Base-by-base conservation (phyloP, 1,284 basidiomycete species). In the Ganoderma resinaceum region DNA sequence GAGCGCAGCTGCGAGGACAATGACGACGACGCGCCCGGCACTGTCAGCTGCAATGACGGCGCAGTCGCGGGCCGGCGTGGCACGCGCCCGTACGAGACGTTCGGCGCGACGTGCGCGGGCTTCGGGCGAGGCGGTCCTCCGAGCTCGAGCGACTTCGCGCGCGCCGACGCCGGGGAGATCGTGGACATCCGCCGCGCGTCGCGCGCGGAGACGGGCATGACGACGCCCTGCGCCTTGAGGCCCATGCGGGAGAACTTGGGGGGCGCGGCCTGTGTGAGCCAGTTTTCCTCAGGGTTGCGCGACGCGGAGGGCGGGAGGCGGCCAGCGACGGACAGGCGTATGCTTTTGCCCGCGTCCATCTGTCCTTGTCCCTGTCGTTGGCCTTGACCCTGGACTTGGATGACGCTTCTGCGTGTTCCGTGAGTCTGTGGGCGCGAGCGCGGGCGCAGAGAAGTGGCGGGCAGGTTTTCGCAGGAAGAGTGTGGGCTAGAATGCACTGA, bases 211-310 rank as follows among this genome's bases (percentile, higher is more conserved):
- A 86, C 74, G 31, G 85, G 86, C 60, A 87, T 76, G 14, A 87
- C 78, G 26, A 86, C 82, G 52, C 77, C 77, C 12, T 80, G 74
- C 3, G 78, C 76, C 12, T 79, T 76, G 9, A 87, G 76, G 11
- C 82, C 79, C 33, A 82, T 75, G 2, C 85, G 78, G 55, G 82
- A 80, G 76, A 87, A 87, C 49, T 78, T 80, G 5, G 86, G 85
- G 1, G 82, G 81, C 3, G 77, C 76, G 33, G 80, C 80, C 26
- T 77, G 68, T 0, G 82, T 78, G 57, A 84, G 78, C 85, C 85
- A 86, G 65, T 81, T 80, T 29, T 68, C 66, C 67, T 76, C 77
- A 0, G 76, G 74, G 61, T 69, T 70, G 59, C 72, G 73, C 38
- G 75, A 74, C 29, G 68, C 70, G 38, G 70, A 71, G 40, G 75